Conservation (phyloP, 2,329 filamentous ascomycete genomes). For the Trichoderma simmonsii region DNA sequence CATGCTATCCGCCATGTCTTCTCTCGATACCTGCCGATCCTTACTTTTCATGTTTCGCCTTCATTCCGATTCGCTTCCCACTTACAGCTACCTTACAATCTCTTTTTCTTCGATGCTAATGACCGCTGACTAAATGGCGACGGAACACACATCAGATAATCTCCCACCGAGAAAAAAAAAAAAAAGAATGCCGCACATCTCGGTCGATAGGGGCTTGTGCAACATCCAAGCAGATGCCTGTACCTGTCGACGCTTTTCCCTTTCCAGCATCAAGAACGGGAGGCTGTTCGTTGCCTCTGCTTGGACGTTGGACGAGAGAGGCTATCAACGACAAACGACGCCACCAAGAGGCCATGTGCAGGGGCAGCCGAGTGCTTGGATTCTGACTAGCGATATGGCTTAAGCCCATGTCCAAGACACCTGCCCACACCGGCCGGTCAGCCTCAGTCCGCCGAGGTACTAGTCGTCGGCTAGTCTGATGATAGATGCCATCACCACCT, state of each 20-base stretch:
- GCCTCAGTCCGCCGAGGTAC: constrained; percentile 13
- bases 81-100: background rate
- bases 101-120: background rate
- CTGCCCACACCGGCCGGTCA: constrained; percentile 16
- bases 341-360: constrained; percentile 11
- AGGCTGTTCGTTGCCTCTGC: background rate
- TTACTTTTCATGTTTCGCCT: background rate
- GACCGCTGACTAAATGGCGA: background rate
- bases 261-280: constrained; percentile 6
- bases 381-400: background rate
- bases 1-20: background rate
- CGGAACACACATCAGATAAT: background rate
- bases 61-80: constrained; percentile 7
- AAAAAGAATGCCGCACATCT: background rate
- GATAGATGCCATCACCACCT: constrained; percentile 1
- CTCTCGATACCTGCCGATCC: background rate
- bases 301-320: background rate
- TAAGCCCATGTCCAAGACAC: background rate
- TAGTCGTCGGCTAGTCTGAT: background rate
- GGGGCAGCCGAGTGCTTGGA: background rate
- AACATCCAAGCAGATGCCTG: constrained; percentile 8
- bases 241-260: constrained; percentile 8
- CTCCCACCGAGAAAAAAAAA: background rate
- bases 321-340: constrained; percentile 1
- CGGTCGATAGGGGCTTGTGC: background rate